Evolutionary conservation across 176 grass and related monocot species (phyloP), one percentile per base, ranked within the genome.

Genomic region (Oropetium thomaeum): DNA sequence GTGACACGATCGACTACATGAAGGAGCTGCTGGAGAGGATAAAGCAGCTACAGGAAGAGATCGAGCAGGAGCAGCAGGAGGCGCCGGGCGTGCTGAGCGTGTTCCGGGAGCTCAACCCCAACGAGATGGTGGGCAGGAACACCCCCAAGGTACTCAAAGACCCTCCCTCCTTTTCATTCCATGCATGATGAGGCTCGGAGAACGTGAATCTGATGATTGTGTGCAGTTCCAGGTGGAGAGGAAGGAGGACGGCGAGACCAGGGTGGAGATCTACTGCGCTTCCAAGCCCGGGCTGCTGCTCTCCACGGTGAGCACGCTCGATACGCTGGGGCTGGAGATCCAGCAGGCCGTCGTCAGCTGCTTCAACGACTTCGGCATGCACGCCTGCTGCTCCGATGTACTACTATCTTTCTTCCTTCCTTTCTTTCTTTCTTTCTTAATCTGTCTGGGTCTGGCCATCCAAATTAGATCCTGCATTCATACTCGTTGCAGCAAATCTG

Each of bases 1-100:
- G 95, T 10, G 95, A 98, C 79, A 98, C 95, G 38, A 94, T 98
- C 67, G 95, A 98, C 70, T 98, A 98, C 91, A 94, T 94, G 95
- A 98, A 94, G 81, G 95, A 98, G 82, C 84, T 98, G 40, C 83
- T 98, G 13, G 95, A 98, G 74, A 89, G 88, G 89, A 93, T 98
- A 81, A 89, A 85, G 75, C 73, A 25, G 51, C 82, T 94, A 67
- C 89, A 92, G 58, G 91, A 92, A 29, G 95, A 94, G 83, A 86
- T 92, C 19, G 89, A 67, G 6, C 19, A 27, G 53, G 52, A 80
- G 39, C 49, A 82, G 57, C 45, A 81, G 35, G 76, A 82, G 37
- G 52, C 83, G 30, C 51, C 88, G 3, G 83, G 86, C 62, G 49
- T 90, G 78, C 59, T 90, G 33, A 89, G 91, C 81, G 73, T 94